Percentiles rank a stretch among this genome's conserved stretches.
These are phyloP conservation scores for Clitoria ternatea DNA, from an alignment of 306 rosid species.

Conservation along the genomic window DNA sequence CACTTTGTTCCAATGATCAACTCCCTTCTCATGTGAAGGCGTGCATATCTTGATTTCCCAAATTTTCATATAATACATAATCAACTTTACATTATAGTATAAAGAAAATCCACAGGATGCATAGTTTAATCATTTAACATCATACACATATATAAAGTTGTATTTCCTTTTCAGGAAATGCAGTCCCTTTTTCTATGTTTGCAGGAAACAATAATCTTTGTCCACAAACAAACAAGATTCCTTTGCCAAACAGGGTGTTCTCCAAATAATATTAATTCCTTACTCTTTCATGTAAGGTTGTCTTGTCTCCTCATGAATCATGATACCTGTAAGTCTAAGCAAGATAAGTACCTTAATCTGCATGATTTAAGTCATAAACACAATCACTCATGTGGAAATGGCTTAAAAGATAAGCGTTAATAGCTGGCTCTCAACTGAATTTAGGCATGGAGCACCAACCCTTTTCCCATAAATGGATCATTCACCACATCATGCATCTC, in stretches of 20 bases:
- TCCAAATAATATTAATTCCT: slow-evolving; percentile 1
- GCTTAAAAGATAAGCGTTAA: slow-evolving; percentile 21
- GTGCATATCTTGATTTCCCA: not conserved
- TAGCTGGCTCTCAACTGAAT: slow-evolving; percentile 19
- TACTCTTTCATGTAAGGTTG: slow-evolving; percentile 2
- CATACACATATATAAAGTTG: not conserved
- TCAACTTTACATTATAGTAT: not conserved
- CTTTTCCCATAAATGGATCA: slow-evolving; percentile 5
- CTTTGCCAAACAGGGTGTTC: slow-evolving; percentile 11
- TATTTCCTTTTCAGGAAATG: not conserved
- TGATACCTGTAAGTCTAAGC: not conserved
- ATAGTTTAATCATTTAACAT: not conserved
- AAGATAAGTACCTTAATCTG: slow-evolving; percentile 9
- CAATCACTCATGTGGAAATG: not conserved
- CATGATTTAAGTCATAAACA: not conserved
- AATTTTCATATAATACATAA: not conserved
- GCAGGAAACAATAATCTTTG: slow-evolving; percentile 11
- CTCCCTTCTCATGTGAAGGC: not conserved
- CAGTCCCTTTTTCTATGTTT: not conserved
- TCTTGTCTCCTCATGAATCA: no score
- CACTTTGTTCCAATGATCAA: no score
- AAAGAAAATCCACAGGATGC: not conserved
- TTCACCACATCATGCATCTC: slow-evolving; percentile 1
- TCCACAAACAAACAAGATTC: not conserved
- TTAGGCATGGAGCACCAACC: slow-evolving; percentile 15